phyloP scores from a whole-genome alignment of 345 rosid genomes.

The Angophora floribunda region DNA sequence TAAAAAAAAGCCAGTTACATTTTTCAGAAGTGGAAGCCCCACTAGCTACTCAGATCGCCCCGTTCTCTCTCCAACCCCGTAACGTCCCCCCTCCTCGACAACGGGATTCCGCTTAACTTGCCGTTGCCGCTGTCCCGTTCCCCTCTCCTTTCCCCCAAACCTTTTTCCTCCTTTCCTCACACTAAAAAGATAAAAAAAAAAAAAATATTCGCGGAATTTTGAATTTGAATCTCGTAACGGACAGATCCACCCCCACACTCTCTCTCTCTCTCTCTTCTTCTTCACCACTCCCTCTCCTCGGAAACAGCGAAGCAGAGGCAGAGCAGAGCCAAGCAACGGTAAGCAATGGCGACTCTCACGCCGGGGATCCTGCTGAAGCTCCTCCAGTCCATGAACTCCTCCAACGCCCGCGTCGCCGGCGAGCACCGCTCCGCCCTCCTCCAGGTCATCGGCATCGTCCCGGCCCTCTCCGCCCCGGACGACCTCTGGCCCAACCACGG shows the following conservation, averaged over 20 bases:
- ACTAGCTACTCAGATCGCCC: neutral
- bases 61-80: neutral
- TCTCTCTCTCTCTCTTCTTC: neutral
- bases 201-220: constrained; percentile 4
- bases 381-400: constrained; percentile 78
- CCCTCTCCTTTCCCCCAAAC: neutral
- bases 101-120: neutral
- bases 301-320: neutral
- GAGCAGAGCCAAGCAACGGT: neutral
- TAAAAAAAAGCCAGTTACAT: accelerated
- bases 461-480: constrained; percentile 85
- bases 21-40: neutral
- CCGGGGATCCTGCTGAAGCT: constrained; percentile 86
- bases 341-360: constrained; percentile 65
- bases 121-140: neutral
- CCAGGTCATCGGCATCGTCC: constrained; percentile 88
- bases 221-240: constrained; percentile 62
- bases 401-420: constrained; percentile 57
- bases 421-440: constrained; percentile 94
- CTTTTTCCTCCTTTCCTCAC: neutral
- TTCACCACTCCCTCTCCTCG: neutral
- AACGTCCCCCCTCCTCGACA: neutral
- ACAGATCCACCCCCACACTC: neutral
- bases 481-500: constrained; percentile 95
- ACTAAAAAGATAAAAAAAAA: no score